Percentiles rank a stretch among this genome's conserved stretches.
Evolutionary conservation across 352 stramenopile species (phyloP).

Genomic region (Pythium chondricola): DNA sequence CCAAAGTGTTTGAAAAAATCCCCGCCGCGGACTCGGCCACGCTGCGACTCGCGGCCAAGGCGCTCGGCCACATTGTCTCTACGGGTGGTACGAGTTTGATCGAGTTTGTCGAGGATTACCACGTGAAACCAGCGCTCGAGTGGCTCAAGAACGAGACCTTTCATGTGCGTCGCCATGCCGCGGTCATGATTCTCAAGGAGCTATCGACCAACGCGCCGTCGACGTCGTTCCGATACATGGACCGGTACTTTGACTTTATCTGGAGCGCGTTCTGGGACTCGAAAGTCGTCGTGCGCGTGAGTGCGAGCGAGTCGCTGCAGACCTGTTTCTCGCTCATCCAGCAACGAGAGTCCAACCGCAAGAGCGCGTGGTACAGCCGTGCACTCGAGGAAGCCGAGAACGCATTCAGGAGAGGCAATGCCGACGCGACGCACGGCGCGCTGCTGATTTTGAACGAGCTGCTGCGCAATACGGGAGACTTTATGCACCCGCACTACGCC

Average conservation of each 20-base stretch:
- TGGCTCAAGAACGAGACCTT: conserved; percentile 89
- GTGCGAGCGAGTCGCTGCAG: conserved; percentile 76
- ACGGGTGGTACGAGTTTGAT: conserved; percentile 82
- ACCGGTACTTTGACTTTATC: conserved; percentile 88
- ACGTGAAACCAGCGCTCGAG: conserved; percentile 80
- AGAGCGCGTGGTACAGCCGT: conserved; percentile 74
- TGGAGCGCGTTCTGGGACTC: conserved; percentile 87
- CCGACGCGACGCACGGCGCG: conserved; percentile 74
- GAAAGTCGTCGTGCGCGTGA: conserved; percentile 71
- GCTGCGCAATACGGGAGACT: conserved; percentile 82
- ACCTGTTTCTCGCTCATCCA: conserved; percentile 85
- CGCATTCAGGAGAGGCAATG: conserved; percentile 65
- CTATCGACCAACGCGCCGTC: conserved; percentile 82
- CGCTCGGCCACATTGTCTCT: conserved; percentile 83
- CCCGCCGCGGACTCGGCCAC: conserved; percentile 62
- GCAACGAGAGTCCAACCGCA: conserved; percentile 83
- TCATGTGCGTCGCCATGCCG: conserved; percentile 77
- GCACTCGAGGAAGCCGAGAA: conserved; percentile 72
- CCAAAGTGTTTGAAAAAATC: conserved; percentile 86
- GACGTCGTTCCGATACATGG: conserved; percentile 83
- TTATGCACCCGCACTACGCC: conserved; percentile 82
- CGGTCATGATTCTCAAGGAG: conserved; percentile 85
- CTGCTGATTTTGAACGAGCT: conserved; percentile 84
- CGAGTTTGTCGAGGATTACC: conserved; percentile 87
- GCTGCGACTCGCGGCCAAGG: conserved; percentile 68